phyloP scores from a whole-genome alignment of 1,284 basidiomycete genomes.

The Microbotryum silenes-acaulis region DNA sequence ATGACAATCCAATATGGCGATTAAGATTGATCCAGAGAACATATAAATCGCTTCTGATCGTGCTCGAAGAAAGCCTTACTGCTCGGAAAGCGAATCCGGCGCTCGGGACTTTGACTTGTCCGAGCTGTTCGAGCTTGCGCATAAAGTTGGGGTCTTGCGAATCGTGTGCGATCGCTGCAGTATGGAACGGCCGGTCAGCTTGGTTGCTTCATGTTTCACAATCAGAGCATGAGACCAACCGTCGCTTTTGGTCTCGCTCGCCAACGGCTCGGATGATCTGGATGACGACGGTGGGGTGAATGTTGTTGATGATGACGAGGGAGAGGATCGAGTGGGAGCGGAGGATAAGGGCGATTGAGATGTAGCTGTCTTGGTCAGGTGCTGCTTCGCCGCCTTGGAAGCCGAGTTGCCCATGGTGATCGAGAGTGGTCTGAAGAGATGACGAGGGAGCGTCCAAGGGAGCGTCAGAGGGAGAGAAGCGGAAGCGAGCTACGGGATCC shows the following conservation, averaged over 20 bases:
- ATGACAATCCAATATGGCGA: too few relatives aligned
- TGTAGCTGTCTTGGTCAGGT: neutral
- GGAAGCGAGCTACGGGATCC: too few relatives aligned
- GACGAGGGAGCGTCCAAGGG: too few relatives aligned
- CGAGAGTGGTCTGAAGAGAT: neutral
- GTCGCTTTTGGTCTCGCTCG: conserved; percentile 21
- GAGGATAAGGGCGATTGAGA: neutral
- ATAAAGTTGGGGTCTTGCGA: conserved; percentile 19
- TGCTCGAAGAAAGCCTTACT: too few relatives aligned
- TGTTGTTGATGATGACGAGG: neutral
- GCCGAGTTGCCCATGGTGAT: conserved; percentile 15
- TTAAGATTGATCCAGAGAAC: too few relatives aligned
- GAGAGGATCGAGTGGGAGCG: neutral
- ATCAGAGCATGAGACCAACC: conserved; percentile 2
- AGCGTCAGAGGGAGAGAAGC: too few relatives aligned
- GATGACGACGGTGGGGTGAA: conserved; percentile 1
- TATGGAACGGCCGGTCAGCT: neutral
- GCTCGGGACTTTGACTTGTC: conserved; percentile 20
- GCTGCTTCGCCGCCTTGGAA: conserved; percentile 12
- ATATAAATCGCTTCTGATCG: too few relatives aligned
- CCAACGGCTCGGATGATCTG: conserved; percentile 5
- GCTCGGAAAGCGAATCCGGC: conserved; percentile 6
- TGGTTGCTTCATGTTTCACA: neutral
- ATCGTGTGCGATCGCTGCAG: conserved; percentile 17
- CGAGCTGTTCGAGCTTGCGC: conserved; percentile 15